Percentiles rank a stretch among this genome's conserved stretches.
These are phyloP conservation scores for Boechera divaricarpa DNA, from an alignment of 345 rosid species.

Conservation along the genomic window DNA sequence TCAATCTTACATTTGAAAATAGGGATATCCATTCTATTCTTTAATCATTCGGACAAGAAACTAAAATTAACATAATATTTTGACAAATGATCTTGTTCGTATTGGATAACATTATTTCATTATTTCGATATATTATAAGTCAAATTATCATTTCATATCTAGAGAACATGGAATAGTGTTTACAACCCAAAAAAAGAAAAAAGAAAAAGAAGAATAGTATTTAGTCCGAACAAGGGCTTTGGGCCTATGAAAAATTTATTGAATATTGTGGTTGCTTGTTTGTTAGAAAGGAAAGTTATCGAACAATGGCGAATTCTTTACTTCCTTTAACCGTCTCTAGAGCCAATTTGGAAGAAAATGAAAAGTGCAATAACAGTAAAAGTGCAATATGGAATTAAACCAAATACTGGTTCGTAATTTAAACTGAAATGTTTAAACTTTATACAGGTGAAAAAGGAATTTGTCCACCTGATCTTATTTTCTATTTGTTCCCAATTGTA, in stretches of 20 bases:
- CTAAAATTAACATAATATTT: background rate
- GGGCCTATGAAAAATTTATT: background rate
- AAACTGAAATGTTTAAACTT: conserved; percentile 23
- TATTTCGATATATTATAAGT: no score
- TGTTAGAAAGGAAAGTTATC: background rate
- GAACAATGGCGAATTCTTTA: background rate
- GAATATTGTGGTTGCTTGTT: background rate
- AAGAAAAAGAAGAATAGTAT: no score
- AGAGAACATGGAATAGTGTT: background rate
- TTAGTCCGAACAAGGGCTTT: background rate
- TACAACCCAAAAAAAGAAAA: no score
- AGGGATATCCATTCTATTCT: background rate
- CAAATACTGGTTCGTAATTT: conserved; percentile 18
- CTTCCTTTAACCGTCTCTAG: background rate
- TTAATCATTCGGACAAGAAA: background rate
- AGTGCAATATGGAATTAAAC: background rate
- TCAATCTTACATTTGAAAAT: background rate
- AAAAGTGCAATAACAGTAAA: background rate
- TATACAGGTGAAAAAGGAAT: conserved; percentile 21
- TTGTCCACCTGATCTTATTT: conserved; percentile 44
- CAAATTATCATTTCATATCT: no score
- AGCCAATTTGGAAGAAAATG: background rate
- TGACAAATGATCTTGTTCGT: background rate
- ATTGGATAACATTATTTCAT: background rate
- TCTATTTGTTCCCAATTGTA: conserved; percentile 36